Evolutionary conservation across 2,329 filamentous ascomycete genomes (phyloP), one percentile per base, ranked within the genome.

Genomic region (Cryphonectria carpinicola): DNA sequence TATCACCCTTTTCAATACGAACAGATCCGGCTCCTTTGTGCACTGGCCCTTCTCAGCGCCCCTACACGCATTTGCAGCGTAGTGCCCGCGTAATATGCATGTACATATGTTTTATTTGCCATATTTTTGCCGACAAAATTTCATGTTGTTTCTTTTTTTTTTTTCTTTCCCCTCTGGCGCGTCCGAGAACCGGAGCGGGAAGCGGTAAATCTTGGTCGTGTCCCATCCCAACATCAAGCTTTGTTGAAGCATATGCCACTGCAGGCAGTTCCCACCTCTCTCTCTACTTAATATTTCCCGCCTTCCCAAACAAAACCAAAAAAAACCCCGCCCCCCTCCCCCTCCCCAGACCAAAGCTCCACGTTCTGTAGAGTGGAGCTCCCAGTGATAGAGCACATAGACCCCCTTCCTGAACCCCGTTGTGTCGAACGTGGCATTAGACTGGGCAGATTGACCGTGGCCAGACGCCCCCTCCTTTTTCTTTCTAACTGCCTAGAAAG

Each of bases 1-100:
- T 66, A 71, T 68, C 63, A 46, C 68, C 65, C 62, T 68, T 72
- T 72, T 72, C 69, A 72, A 72, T 72, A 72, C 64, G 69, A 72
- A 70, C 71, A 72, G 71, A 72, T 64, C 66, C 68, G 71, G 67
- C 67, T 71, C 65, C 64, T 61, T 61, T 67, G 39, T 61, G 28
- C 39, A 22, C 14, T 22, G 32, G 64, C 7, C 39, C 8, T 56
- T 10, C 46, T 25, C 46, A 22, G 41, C 46, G 46, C 19, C 46
- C 17, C 58, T 14, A 8, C 11, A 11, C 5, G 35, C 22, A 61
- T 10, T n/a, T 65, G 62, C 62, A 46, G 19, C 52, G 43, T 25
- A 32, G 43, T 65, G 41, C 22, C 6, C 32, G 19, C 64, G 14
- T 56, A 28, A 7, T 11, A 7, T 46, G 14, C n/a, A 49, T 8